phyloP scores from a whole-genome alignment of 805 yeast species.

The Blastobotrys terrestris region DNA sequence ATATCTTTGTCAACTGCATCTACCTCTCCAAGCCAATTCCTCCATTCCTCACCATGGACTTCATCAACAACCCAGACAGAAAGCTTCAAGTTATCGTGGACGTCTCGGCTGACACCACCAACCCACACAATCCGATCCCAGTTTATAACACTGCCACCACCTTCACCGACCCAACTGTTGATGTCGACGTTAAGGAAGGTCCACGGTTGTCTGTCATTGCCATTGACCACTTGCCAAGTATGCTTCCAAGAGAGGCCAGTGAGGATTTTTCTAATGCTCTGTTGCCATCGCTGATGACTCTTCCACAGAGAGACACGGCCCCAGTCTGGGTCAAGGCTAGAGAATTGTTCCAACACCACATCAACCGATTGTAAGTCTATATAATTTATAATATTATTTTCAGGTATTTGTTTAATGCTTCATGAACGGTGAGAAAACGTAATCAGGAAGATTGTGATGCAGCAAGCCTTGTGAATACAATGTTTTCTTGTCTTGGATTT shows the following conservation, averaged over 20 bases:
- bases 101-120: conserved; percentile 97
- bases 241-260: conserved; percentile 95
- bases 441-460: too few relatives aligned
- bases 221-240: conserved; percentile 92
- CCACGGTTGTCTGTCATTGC: conserved; percentile 88
- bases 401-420: neutral
- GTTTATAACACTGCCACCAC: conserved; percentile 86
- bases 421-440: too few relatives aligned
- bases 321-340: conserved; percentile 93
- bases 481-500: too few relatives aligned
- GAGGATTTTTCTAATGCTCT: conserved; percentile 85
- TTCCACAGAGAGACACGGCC: conserved; percentile 74
- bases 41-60: conserved; percentile 72
- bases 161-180: conserved; percentile 84
- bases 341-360: conserved; percentile 76
- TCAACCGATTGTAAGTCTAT: conserved; percentile 50
- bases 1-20: conserved; percentile 92
- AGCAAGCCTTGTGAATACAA: too few relatives aligned
- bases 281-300: conserved; percentile 79
- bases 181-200: conserved; percentile 70
- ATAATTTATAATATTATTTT: neutral
- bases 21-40: conserved; percentile 90
- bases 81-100: conserved; percentile 88
- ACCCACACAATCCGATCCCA: conserved; percentile 97
- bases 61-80: conserved; percentile 62